phyloP scores from a whole-genome alignment of 208 protist genomes.

The Trypanosomatidae sp. region DNA sequence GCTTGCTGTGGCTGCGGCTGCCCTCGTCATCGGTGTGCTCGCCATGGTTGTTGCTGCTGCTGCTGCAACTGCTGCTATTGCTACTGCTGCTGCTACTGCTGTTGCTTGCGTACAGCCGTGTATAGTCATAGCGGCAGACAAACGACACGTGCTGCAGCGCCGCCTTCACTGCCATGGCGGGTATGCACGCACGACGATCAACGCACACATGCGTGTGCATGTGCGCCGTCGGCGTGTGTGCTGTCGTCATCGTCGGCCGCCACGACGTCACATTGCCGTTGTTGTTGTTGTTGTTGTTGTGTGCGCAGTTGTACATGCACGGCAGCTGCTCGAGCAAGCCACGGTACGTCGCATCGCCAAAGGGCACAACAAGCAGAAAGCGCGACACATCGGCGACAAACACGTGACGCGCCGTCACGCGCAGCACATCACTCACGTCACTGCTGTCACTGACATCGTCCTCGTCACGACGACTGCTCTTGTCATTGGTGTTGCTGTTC shows the following conservation, averaged over 20 bases:
- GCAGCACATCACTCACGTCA: no score
- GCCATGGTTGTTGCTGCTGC: background rate
- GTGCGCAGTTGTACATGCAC: constrained; percentile 27
- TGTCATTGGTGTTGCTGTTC: no score
- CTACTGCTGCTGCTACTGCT: background rate
- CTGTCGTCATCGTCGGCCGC: no score
- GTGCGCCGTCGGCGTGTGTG: no score
- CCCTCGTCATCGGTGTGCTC: background rate
- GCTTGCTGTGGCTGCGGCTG: constrained; percentile 1
- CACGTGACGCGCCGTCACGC: constrained; percentile 18
- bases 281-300: no score
- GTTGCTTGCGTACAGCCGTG: constrained; percentile 6
- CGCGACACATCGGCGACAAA: constrained; percentile 42
- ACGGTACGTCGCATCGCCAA: constrained; percentile 68
- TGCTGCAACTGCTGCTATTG: background rate
- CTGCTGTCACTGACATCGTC: no score
- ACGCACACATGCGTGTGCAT: constrained; percentile 31
- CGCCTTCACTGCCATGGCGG: constrained; percentile 64
- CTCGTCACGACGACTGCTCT: no score
- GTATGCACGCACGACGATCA: constrained; percentile 51
- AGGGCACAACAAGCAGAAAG: constrained; percentile 69
- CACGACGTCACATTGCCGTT: no score
- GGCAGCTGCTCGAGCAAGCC: constrained; percentile 48
- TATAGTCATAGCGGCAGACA: constrained; percentile 24
- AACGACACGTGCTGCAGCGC: constrained; percentile 36